Evolutionary conservation across 2,329 filamentous ascomycete species (phyloP).

Genomic region (Coniochaeta pulveracea): DNA sequence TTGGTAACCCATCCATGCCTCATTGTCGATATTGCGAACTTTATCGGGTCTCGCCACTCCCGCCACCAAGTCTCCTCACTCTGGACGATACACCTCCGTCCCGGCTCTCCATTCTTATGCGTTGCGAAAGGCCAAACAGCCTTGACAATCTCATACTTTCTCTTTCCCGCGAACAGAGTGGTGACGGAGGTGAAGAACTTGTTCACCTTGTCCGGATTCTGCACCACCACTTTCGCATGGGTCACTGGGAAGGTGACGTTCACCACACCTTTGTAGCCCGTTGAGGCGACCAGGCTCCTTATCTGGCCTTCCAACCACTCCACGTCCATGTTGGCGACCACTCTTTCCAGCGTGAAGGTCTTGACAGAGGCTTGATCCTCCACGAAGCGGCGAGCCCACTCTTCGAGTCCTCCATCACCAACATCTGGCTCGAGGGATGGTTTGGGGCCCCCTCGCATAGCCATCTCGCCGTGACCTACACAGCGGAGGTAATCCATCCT

Average conservation of each 20-base stretch:
- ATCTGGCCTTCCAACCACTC: slow-evolving; percentile 43
- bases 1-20: slow-evolving; percentile 35
- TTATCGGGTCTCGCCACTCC: slow-evolving; percentile 35
- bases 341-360: slow-evolving; percentile 38
- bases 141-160: slow-evolving; percentile 43
- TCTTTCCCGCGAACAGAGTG: slow-evolving; percentile 38
- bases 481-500: slow-evolving; percentile 43
- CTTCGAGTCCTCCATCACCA: slow-evolving; percentile 30
- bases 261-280: slow-evolving; percentile 37
- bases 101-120: slow-evolving; percentile 29
- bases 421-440: slow-evolving; percentile 31
- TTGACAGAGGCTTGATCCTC: slow-evolving; percentile 32
- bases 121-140: slow-evolving; percentile 47
- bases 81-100: slow-evolving; percentile 36
- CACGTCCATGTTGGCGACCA: slow-evolving; percentile 43
- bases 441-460: slow-evolving; percentile 33
- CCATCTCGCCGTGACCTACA: slow-evolving; percentile 35
- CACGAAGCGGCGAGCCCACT: slow-evolving; percentile 36
- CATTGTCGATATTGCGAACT: slow-evolving; percentile 23
- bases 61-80: slow-evolving; percentile 46
- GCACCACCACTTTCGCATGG: slow-evolving; percentile 35
- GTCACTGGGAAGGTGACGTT: slow-evolving; percentile 37
- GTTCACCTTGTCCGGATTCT: slow-evolving; percentile 40
- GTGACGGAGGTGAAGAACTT: slow-evolving; percentile 41
- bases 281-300: slow-evolving; percentile 35